Evolutionary conservation across 2,329 filamentous ascomycete genomes (phyloP).

Genomic region (Ascochyta koolunga): DNA sequence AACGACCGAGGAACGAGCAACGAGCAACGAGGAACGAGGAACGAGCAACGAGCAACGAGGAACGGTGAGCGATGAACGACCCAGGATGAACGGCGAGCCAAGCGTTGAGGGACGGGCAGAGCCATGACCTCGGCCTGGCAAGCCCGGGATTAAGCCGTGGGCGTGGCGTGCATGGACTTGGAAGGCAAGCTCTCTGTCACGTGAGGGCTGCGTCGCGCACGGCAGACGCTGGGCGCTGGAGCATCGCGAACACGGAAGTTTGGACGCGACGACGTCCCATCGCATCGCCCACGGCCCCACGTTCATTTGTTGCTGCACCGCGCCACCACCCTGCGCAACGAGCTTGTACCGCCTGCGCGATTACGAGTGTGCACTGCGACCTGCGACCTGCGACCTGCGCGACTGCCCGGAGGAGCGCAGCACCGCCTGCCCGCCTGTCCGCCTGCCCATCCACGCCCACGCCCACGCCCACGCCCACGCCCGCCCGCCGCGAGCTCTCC

Average conservation of each 20-base stretch:
- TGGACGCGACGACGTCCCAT: constrained; percentile 38
- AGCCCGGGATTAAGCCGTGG: background rate
- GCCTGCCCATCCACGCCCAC: constrained; percentile 21
- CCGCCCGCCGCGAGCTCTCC: constrained; percentile 12
- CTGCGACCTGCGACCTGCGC: background rate
- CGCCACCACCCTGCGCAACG: constrained; percentile 8
- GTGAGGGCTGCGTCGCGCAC: constrained; percentile 26
- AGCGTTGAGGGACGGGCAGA: background rate
- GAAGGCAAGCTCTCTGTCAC: constrained; percentile 14
- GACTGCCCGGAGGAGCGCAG: background rate
- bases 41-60: too few relatives aligned
- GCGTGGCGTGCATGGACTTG: background rate
- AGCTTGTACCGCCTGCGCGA: background rate
- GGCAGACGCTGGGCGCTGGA: constrained; percentile 24
- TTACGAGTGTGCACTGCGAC: too few relatives aligned
- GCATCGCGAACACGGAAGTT: constrained; percentile 37
- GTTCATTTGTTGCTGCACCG: constrained; percentile 15
- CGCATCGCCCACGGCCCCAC: constrained; percentile 35
- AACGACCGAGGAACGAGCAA: too few relatives aligned
- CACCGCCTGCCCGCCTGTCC: background rate
- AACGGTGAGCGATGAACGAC: background rate
- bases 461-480: constrained; percentile 18
- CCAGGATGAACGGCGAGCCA: too few relatives aligned
- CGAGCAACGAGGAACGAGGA: background rate
- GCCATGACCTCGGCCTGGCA: constrained; percentile 14